These are phyloP conservation scores for Acacia acuminata DNA, from an alignment of 306 rosid species.

Conservation along the genomic window DNA sequence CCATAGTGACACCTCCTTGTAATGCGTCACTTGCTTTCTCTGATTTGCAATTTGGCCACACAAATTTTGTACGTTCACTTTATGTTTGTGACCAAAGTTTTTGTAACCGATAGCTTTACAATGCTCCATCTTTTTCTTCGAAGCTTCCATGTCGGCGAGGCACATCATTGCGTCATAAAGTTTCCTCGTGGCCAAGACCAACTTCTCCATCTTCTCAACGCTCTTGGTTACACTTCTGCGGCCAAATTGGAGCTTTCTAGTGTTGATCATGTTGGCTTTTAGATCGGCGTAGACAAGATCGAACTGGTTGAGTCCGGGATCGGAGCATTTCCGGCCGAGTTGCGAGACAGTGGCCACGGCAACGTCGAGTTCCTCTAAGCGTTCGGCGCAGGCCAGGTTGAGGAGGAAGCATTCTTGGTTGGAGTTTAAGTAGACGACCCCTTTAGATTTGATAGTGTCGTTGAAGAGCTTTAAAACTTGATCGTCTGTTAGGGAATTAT, in stretches of 20 bases:
- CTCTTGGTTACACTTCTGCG: background rate
- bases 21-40: slow-evolving; percentile 47
- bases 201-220: slow-evolving; percentile 49
- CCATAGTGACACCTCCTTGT: slow-evolving; percentile 70
- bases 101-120: slow-evolving; percentile 36
- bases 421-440: slow-evolving; percentile 52
- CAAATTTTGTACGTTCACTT: slow-evolving; percentile 42
- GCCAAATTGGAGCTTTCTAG: slow-evolving; percentile 34
- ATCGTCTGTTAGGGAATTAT: slow-evolving; percentile 55
- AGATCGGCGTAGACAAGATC: slow-evolving; percentile 39
- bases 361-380: slow-evolving; percentile 59
- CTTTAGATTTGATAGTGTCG: slow-evolving; percentile 40
- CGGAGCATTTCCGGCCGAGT: slow-evolving; percentile 43
- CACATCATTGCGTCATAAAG: slow-evolving; percentile 50
- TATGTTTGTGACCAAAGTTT: slow-evolving; percentile 12
- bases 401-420: slow-evolving; percentile 54
- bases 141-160: slow-evolving; percentile 44
- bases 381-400: slow-evolving; percentile 63
- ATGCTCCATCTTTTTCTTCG: slow-evolving; percentile 46
- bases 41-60: slow-evolving; percentile 29
- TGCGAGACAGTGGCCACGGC: slow-evolving; percentile 50
- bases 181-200: slow-evolving; percentile 34
- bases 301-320: slow-evolving; percentile 27
- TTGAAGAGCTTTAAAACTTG: slow-evolving; percentile 45
- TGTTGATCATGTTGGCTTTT: slow-evolving; percentile 30